Conservation (phyloP, 768 basidiomycete species). For the Tricholoma bakamatsutake region DNA sequence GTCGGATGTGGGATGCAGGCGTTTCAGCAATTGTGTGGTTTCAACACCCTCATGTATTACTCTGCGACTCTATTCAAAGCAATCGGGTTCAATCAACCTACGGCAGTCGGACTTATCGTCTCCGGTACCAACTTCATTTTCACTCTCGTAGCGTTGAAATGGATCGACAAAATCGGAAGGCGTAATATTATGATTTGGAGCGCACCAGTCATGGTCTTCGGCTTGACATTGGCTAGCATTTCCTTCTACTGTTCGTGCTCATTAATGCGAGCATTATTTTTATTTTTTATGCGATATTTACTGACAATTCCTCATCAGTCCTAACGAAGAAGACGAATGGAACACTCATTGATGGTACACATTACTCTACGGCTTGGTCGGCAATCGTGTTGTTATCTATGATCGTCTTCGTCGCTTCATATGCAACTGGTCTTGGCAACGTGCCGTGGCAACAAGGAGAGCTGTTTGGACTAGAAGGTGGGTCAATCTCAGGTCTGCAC, state of each 20-base stretch:
- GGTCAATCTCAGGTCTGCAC: background rate
- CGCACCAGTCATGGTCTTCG: slow-evolving; percentile 16
- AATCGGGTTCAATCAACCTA: slow-evolving; percentile 79
- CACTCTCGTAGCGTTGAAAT: slow-evolving; percentile 68
- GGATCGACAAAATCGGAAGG: slow-evolving; percentile 39
- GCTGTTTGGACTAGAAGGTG: slow-evolving; percentile 71
- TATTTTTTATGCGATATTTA: too few species aligned
- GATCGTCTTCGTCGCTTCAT: slow-evolving; percentile 79
- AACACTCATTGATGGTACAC: slow-evolving; percentile 49
- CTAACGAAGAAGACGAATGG: slow-evolving; percentile 41
- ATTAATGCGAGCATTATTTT: background rate
- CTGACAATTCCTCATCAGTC: slow-evolving; percentile 1
- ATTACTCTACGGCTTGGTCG: slow-evolving; percentile 45
- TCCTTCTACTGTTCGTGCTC: slow-evolving; percentile 14
- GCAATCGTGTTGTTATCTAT: slow-evolving; percentile 70
- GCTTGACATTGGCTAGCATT: slow-evolving; percentile 15
- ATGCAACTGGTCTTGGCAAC: slow-evolving; percentile 74
- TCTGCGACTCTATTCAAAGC: slow-evolving; percentile 75
- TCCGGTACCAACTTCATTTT: slow-evolving; percentile 77
- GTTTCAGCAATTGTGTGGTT: slow-evolving; percentile 79
- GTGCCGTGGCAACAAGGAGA: slow-evolving; percentile 89
- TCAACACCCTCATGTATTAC: slow-evolving; percentile 76
- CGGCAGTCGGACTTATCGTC: slow-evolving; percentile 73
- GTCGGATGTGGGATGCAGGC: slow-evolving; percentile 79
- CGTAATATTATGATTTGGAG: slow-evolving; percentile 18